Base-by-base conservation (phyloP, 2,329 filamentous ascomycete species). In the Raffaelea deltoideospora region DNA sequence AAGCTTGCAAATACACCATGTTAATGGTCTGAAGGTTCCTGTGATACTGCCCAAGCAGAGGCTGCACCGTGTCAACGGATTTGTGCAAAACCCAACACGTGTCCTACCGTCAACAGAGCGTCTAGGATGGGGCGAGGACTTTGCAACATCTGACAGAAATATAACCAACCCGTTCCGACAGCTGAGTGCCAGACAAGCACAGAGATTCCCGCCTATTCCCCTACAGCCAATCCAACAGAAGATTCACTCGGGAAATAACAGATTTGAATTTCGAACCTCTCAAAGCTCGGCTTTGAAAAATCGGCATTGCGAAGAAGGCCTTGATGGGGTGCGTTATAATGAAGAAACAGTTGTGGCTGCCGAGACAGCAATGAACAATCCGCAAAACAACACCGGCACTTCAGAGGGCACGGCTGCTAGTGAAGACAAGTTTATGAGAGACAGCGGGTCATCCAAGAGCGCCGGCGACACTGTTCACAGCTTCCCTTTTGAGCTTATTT, bases 41-140 rank as follows among this genome's bases (percentile, higher is more conserved):
- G 42, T 56, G 15, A 51, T 57, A 22, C 33, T 49, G 1, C 47
- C 54, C 0, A 48, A 52, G 35, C 49, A 49, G 10, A 44, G 53
- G 1, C 39, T 48, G 14, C 53, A 54, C 33, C 45, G 50, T 13
- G 52, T 55, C 17, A 56, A 56, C 15, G 53, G 53, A 1, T 45
- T 50, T 15, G 47, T 47, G 3, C 47, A 49, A 24, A 41, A 52
- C 28, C 40, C 46, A 2, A 13, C 34, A 19, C 46, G 46, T 5
- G n/a, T 45, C 3, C 41, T 47, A 14, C 43, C 43, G 2, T 18
- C 20, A 3, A 20, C 37, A 3, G 28, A 29, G 17, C 33, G n/a
- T 10, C 20, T 30, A n/a, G n/a, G n/a, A n/a, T n/a, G n/a, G 2
- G 42, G 42, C 7, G 18, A 28, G 29, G 39, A 40, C 5, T 23